Base-by-base conservation (phyloP, 2,329 filamentous ascomycete species). In the Colletotrichum kahawae region DNA sequence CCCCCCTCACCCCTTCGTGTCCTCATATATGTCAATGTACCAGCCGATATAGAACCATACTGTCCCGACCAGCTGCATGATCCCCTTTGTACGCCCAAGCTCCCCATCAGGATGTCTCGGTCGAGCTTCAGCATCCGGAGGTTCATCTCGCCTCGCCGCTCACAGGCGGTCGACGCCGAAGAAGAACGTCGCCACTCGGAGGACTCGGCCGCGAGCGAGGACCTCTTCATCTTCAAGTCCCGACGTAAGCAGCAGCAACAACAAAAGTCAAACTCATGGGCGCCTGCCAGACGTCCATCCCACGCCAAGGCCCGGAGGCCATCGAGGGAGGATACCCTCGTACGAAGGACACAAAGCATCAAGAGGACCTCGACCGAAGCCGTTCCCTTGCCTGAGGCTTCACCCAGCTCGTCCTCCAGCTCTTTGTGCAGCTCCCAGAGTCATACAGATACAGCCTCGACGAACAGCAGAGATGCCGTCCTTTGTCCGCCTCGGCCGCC, bases 381-480 rank as follows among this genome's bases (percentile, higher is more conserved):
- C 29, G 84, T 87, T 64, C 82, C 84, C 60, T 79, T 85, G 21
- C 83, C 84, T n/a, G 82, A 78, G 67, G 82, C 82, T 65, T 84
- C 82, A 14, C 82, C 83, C 59, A 81, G 83, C 73, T 86, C 86
- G 21, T 85, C 87, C 29, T 83, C 82, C 60, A 87, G 84, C 77
- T 89, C 88, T 80, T 85, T 88, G 79, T 87, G 84, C 78, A 87
- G 84, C 76, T 85, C 81, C 71, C 84, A 88, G 54, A 82, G 81
- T 77, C 81, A 84, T 78, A 80, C 72, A 79, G 80, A 72, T 80
- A 77, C 67, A 69, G 59, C 65, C 29, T 60, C 60, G 48, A 70
- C 68, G 77, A 78, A 77, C 80, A 78, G 77, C 81, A 80, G 60
- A 81, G 81, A 16, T 67, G 72, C 54, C 24, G 79, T 80, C 74